Evolutionary conservation across 1,284 basidiomycete genomes (phyloP).

Genomic region (Pholiota adiposa): DNA sequence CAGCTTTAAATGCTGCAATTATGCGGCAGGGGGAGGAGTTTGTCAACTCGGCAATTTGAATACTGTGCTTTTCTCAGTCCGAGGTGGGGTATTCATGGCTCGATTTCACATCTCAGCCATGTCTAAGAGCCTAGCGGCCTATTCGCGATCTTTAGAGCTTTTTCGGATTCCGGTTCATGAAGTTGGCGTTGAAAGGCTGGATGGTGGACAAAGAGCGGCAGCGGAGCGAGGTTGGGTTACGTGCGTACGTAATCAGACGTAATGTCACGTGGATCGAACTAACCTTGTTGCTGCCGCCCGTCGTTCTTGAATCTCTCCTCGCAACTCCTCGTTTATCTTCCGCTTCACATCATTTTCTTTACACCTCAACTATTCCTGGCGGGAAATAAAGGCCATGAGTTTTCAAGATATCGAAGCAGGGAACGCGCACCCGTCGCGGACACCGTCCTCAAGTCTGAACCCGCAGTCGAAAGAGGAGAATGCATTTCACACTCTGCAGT

Average conservation of each 20-base stretch:
- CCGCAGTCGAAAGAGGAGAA: constrained; percentile 70
- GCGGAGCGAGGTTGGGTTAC: background rate
- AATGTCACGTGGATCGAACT: constrained; percentile 6
- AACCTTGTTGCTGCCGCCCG: background rate
- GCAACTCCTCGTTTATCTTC: background rate
- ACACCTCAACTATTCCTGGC: no score
- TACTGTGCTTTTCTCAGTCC: background rate
- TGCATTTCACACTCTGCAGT: constrained; percentile 80
- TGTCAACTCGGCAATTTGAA: background rate
- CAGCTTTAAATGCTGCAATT: background rate
- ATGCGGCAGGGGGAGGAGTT: background rate
- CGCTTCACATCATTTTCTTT: background rate
- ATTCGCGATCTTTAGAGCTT: no score
- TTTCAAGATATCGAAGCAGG: constrained; percentile 82
- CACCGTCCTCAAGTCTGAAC: constrained; percentile 40
- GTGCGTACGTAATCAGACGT: background rate
- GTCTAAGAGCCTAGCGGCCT: no score
- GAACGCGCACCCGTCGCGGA: constrained; percentile 44
- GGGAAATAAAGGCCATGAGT: constrained; percentile 53
- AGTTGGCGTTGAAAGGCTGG: background rate
- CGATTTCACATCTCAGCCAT: no score
- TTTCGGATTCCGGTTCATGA: no score
- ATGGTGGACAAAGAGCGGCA: background rate
- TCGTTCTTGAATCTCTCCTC: background rate
- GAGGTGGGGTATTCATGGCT: no score